These are phyloP conservation scores for Trichophyton simii DNA, from an alignment of 2,329 filamentous ascomycete genomes.

Conservation along the genomic window DNA sequence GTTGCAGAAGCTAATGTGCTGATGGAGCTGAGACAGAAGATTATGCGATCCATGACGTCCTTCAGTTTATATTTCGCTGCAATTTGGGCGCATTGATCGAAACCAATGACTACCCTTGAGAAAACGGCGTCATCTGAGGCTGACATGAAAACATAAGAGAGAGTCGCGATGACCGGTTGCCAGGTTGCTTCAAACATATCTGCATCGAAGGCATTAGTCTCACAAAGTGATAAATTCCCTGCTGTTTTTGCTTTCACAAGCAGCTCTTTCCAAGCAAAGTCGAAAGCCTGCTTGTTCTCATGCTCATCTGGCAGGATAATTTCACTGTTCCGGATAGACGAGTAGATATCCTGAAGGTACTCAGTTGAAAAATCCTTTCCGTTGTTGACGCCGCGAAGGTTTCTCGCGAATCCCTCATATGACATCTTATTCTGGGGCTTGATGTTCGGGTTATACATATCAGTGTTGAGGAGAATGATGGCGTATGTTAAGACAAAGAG, in stretches of 20 bases:
- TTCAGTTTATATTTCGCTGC: conserved; percentile 71
- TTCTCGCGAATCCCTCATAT: conserved; percentile 66
- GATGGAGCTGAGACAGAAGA: conserved; percentile 81
- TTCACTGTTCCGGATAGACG: conserved; percentile 83
- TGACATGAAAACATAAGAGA: conserved; percentile 98
- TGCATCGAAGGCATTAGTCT: conserved; percentile 90
- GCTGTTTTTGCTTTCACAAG: conserved; percentile 70
- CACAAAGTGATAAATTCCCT: conserved; percentile 60
- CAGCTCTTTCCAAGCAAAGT: conserved; percentile 94
- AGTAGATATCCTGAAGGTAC: conserved; percentile 75
- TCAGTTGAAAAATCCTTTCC: conserved; percentile 72
- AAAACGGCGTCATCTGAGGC: conserved; percentile 95
- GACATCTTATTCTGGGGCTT: conserved; percentile 68
- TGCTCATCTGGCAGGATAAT: conserved; percentile 97
- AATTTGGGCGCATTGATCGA: conserved; percentile 90
- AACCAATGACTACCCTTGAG: conserved; percentile 81
- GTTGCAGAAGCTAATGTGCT: conserved; percentile 68
- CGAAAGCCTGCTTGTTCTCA: conserved; percentile 90
- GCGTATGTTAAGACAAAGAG: conserved; percentile 88
- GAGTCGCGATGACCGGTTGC: conserved; percentile 84
- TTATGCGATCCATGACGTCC: conserved; percentile 83
- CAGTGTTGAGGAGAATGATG: conserved; percentile 95
- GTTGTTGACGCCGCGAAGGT: conserved; percentile 80
- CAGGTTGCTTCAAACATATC: conserved; percentile 97
- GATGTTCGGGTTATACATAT: conserved; percentile 89